Evolutionary conservation across 2,329 filamentous ascomycete genomes (phyloP).

Genomic region (Fusarium chlamydosporum): DNA sequence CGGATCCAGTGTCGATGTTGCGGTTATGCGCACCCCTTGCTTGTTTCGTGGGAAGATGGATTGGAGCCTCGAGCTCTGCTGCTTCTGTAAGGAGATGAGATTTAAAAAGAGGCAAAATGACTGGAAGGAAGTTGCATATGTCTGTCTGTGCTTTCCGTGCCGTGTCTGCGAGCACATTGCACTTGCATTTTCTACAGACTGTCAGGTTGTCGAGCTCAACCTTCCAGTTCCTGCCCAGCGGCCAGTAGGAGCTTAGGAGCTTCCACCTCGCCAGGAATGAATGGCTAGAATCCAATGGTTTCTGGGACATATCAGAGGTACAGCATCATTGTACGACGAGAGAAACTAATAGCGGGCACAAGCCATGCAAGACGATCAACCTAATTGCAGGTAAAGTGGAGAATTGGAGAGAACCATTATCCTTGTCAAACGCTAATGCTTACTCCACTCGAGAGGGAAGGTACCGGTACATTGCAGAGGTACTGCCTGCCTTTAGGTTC

Average conservation of each 20-base stretch:
- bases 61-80: constrained; percentile 11
- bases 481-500: constrained; percentile 8
- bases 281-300: constrained; percentile 4
- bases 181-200: background rate
- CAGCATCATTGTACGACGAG: background rate
- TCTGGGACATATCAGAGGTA: constrained; percentile 26
- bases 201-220: background rate
- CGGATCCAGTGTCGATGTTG: constrained; percentile 20
- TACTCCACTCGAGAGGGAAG: constrained; percentile 30
- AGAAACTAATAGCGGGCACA: constrained; percentile 22
- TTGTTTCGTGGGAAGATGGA: constrained; percentile 35
- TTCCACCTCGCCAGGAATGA: constrained; percentile 15
- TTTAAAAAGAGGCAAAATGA: constrained; percentile 26
- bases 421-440: constrained; percentile 21
- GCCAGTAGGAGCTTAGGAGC: background rate
- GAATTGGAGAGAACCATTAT: constrained; percentile 35
- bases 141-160: constrained; percentile 17
- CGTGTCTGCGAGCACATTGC: constrained; percentile 4
- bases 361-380: constrained; percentile 43
- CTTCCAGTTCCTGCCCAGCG: constrained; percentile 14
- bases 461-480: constrained; percentile 41
- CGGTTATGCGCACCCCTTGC: constrained; percentile 42
- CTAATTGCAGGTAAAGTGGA: constrained; percentile 39
- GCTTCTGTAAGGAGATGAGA: constrained; percentile 19
- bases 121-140: constrained; percentile 6